Evolutionary conservation across 805 yeast species (phyloP), one percentile per base, ranked within the genome.

Genomic region (Scheffersomyces ergatensis): DNA sequence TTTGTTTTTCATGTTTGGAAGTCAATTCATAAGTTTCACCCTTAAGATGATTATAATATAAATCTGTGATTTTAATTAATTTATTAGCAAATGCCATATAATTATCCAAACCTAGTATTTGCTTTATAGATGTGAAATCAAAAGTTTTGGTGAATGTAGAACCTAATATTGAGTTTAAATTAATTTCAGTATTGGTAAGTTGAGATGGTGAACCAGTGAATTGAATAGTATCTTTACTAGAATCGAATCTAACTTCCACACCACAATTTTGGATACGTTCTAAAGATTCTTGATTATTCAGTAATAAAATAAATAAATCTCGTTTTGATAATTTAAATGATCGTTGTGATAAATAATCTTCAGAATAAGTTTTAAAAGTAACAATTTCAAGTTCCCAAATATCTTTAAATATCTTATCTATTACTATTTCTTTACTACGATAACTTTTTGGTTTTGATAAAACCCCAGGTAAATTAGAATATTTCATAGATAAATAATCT

Each of bases 251-350:
- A 26, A 76, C 57, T 35, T 57, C 50, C 3, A 70, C 67, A 1
- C 78, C 80, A 1, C 65, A 58, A 36, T 69, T 53, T 16, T 70
- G 58, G 52, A 76, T 57, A 37, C 65, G 61, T 32, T 70, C 62
- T 6, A 74, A 53, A 13, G 72, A 47, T 16, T 50, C 44, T 8
- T 77, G 78, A 34, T 66, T 58, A 20, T 63, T 58, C 34, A 69
- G 61, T 9, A 69, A 49, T 9, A 74, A 46, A 7, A 74, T 51
- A 39, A 74, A 73, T 49, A 75, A 47, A 21, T 74, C 76, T 4
- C 59, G 54, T 31, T 58, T 58, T 20, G 61, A 43, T 16, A 76
- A 54, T 17, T 58, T 57, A 5, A 73, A 44, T 4, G 54, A 45
- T 33, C 57, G 61, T 35, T 63, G 64, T 5, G 57, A 47, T 25